Base-by-base conservation (phyloP, 1,139 yeast genomes). In the Kodamaea sp. region DNA sequence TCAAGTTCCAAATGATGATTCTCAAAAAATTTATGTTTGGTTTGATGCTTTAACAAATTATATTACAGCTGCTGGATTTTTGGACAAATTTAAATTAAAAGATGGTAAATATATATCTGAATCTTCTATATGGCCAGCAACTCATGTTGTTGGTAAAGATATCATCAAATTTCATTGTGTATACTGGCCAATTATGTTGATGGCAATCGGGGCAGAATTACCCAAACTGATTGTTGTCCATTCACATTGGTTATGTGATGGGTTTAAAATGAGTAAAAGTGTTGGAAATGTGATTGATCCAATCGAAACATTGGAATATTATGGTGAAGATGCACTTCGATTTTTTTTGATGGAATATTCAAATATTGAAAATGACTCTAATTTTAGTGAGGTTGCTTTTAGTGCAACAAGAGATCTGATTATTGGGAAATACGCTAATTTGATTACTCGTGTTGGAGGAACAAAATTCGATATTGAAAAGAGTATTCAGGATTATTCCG, bases 201-300 rank as follows among this genome's bases (percentile, higher is more conserved):
- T 90, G 72, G 97, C 97, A 0, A 94, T 95, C 0, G 82, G 73
- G 0, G 55, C 86, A 1, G 77, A 77, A 3, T 55, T 83, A 7
- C 97, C 97, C 0, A 63, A 71, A 31, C 84, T 81, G 46, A 77
- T 92, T 4, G 73, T 89, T 8, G 96, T 92, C 1, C 99, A 92
- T 62, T 83, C 95, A 3, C 98, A 92, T 59, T 92, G 98, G 98
- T 70, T 90, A 11, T 76, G 86, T 61, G 84, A 81, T 33, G 97
- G 97, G 0, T 68, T 79, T 38, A 92, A 92, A 57, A 92, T 92
- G 98, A 85, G 96, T 42, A 92, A 92, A 54, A 84, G 95, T 41
- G 63, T 83, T 42, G 97, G 97, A 0, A 92, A 92, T 58, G 97
- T 92, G n/a, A 95, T 92, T 7, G 97, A 94, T 54, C 98, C 99